phyloP scores from a whole-genome alignment of 23 red algal genomes.

The Gracilaria caudata region DNA sequence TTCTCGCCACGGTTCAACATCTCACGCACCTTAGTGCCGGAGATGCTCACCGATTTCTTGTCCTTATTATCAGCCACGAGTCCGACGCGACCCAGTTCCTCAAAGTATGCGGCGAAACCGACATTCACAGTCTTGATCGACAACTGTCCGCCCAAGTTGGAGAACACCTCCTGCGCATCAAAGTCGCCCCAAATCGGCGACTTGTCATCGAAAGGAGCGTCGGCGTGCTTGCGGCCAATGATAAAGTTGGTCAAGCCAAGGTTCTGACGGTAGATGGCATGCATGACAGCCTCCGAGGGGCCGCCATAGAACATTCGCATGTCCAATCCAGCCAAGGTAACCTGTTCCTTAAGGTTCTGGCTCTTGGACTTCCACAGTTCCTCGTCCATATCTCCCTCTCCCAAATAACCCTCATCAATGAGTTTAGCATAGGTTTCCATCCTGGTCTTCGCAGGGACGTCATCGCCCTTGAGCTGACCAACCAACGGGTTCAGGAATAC shows the following conservation, averaged over 20 bases:
- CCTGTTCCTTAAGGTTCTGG: slow-evolving; percentile 82
- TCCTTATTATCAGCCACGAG: slow-evolving; percentile 84
- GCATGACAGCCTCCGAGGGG: slow-evolving; percentile 94
- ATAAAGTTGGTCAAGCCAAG: slow-evolving; percentile 95
- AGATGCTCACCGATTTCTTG: slow-evolving; percentile 88
- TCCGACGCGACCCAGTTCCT: slow-evolving; percentile 84
- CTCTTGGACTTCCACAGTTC: slow-evolving; percentile 84
- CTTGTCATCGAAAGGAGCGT: slow-evolving; percentile 91
- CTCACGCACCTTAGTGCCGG: slow-evolving; percentile 90
- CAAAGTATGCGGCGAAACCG: slow-evolving; percentile 97
- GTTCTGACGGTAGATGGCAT: slow-evolving; percentile 96
- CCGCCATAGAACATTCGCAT: slow-evolving; percentile 99
- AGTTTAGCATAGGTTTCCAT: slow-evolving; percentile 86
- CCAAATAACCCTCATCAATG: slow-evolving; percentile 82
- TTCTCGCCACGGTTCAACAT: slow-evolving; percentile 84
- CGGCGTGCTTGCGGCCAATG: slow-evolving; percentile 94
- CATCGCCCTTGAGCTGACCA: slow-evolving; percentile 95
- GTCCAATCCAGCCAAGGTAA: slow-evolving; percentile 85
- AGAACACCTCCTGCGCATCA: slow-evolving; percentile 89
- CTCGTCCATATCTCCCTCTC: slow-evolving; percentile 91
- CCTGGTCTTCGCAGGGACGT: slow-evolving; percentile 88
- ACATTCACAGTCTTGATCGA: slow-evolving; percentile 89
- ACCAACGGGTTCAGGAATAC: slow-evolving; percentile 95
- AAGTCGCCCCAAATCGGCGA: slow-evolving; percentile 95
- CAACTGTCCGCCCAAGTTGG: slow-evolving; percentile 74